Evolutionary conservation across 2,329 filamentous ascomycete genomes (phyloP).

Genomic region (Clonostachys solani): DNA sequence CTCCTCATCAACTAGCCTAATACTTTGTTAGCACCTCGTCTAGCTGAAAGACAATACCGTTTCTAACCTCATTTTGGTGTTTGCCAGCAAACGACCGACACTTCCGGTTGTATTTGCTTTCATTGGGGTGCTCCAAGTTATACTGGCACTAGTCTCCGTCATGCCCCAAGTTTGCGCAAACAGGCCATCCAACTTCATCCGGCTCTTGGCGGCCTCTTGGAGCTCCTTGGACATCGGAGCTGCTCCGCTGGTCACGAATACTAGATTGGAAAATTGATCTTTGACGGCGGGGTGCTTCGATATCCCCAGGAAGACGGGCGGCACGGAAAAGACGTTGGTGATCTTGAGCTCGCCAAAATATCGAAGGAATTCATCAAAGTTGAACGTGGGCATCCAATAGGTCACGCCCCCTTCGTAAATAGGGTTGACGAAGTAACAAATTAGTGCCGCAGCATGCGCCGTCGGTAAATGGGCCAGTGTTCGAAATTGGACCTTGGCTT

Average conservation of each 20-base stretch:
- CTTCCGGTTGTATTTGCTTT: conserved; percentile 38
- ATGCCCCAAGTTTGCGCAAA: conserved; percentile 54
- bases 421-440: conserved; percentile 34
- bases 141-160: conserved; percentile 47
- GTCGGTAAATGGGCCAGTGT: conserved; percentile 37
- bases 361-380: conserved; percentile 48
- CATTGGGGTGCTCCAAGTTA: conserved; percentile 37
- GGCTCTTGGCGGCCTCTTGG: conserved; percentile 43
- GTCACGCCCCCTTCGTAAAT: conserved; percentile 37
- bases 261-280: conserved; percentile 47
- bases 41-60: too few relatives aligned
- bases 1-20: conserved; percentile 30
- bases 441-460: conserved; percentile 40
- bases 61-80: too few relatives aligned
- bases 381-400: conserved; percentile 62
- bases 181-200: conserved; percentile 33
- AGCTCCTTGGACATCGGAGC: conserved; percentile 52
- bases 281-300: conserved; percentile 50
- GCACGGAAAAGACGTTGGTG: conserved; percentile 54
- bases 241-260: conserved; percentile 44
- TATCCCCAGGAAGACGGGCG: conserved; percentile 56
- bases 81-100: conserved; percentile 16
- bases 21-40: too few relatives aligned
- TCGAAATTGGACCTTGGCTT: conserved; percentile 15
- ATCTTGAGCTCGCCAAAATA: conserved; percentile 45